A percentile compares a stretch with the other conserved stretches of the same genome.
These are phyloP conservation scores for Purshia tridentata DNA, from an alignment of 306 rosid species.

Conservation along the genomic window DNA sequence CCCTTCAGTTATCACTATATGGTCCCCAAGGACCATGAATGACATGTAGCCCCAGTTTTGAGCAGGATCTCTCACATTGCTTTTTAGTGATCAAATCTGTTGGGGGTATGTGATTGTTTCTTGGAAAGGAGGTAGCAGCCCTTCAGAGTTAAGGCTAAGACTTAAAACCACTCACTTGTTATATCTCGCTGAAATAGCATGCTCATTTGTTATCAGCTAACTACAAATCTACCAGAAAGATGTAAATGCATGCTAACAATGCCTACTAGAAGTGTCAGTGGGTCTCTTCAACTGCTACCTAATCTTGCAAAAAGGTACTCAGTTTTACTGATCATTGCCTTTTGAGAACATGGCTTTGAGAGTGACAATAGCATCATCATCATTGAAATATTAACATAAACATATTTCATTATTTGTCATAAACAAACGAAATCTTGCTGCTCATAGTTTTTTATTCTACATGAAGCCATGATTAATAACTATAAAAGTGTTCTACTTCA, in stretches of 20 bases:
- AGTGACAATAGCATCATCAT: background rate
- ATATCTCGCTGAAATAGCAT: background rate
- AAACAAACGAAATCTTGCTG: too few species aligned
- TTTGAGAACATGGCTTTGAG: background rate
- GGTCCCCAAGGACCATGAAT: background rate
- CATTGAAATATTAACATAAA: background rate
- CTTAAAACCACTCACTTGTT: background rate
- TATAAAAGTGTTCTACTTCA: background rate
- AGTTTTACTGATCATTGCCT: background rate
- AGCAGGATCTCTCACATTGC: constrained; percentile 2
- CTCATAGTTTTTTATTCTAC: too few species aligned
- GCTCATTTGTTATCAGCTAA: background rate
- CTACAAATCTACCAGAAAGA: background rate
- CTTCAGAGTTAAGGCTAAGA: background rate
- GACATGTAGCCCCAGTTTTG: constrained; percentile 3
- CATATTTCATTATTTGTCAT: too few species aligned
- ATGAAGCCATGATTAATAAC: background rate
- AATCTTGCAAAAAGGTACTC: background rate
- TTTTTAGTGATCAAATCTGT: background rate
- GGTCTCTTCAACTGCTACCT: background rate
- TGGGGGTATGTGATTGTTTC: background rate
- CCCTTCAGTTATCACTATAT: background rate
- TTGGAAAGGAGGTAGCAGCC: background rate
- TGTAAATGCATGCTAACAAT: background rate
- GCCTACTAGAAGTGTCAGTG: background rate